Evolutionary conservation across 192 early-diverging fungal genomes (phyloP).

Genomic region (Linnemannia hyalina): DNA sequence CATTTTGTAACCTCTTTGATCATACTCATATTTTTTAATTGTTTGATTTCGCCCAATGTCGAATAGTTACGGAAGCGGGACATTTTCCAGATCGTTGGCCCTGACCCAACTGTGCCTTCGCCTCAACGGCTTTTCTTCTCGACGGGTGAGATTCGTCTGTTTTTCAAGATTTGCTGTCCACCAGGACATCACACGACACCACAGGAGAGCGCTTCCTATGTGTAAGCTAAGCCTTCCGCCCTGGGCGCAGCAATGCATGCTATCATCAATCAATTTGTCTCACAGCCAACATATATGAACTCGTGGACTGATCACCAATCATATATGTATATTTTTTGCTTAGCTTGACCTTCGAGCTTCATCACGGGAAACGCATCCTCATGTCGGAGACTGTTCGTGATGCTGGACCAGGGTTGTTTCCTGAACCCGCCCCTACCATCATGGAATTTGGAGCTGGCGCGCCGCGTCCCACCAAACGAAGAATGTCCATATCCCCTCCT

Average conservation of each 20-base stretch:
- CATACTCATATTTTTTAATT: not conserved
- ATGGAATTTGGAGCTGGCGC: constrained; percentile 8
- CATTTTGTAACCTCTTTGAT: not conserved
- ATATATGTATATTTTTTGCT: not conserved
- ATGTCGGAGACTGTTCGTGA: constrained; percentile 45
- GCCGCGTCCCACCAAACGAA: constrained; percentile 28
- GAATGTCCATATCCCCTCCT: constrained; percentile 21
- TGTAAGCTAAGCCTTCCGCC: constrained; percentile 9
- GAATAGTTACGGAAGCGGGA: constrained; percentile 34
- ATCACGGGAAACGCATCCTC: constrained; percentile 50
- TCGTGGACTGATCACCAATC: not conserved
- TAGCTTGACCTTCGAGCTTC: constrained; percentile 44
- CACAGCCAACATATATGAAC: not conserved
- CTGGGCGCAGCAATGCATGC: constrained; percentile 7
- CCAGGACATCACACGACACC: constrained; percentile 32
- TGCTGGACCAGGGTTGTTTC: constrained; percentile 38
- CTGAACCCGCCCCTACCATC: constrained; percentile 16
- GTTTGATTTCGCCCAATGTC: not conserved
- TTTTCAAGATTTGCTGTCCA: constrained; percentile 48
- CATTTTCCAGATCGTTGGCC: constrained; percentile 46
- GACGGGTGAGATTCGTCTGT: constrained; percentile 35
- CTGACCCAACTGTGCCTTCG: constrained; percentile 35
- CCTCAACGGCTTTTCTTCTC: constrained; percentile 51
- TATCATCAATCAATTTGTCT: not conserved
- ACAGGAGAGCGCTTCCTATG: not conserved